Evolutionary conservation across 2,329 filamentous ascomycete genomes (phyloP), one percentile per base, ranked within the genome.

Genomic region (Eutypa lata): DNA sequence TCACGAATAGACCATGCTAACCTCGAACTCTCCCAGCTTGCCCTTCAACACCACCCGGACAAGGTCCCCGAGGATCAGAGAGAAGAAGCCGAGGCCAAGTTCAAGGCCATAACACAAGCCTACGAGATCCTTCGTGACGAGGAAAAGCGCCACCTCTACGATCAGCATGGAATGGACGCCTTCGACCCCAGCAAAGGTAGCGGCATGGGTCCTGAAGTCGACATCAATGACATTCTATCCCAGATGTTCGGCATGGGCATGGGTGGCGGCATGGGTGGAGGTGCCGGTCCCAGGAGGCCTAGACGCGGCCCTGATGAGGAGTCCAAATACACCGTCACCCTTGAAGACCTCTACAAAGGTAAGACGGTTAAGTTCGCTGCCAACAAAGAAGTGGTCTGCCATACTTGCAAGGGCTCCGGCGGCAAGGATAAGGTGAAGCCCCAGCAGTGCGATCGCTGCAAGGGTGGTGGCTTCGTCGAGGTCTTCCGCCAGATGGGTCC

Each of bases 91-190:
- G 94, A 97, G 71, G 80, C 86, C 67, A 91, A 87, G 68, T 99
- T 99, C 85, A 99, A 99, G 76, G 78, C 86, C 51, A 87, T 96
- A 53, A 92, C 89, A 55, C 88, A 95, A 75, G 94, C 94, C 63
- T 99, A 99, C 78, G 94, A 99, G 70, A 97, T 99, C 68, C 90
- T 99, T 52, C 88, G 85, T 74, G 93, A 99, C 79, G 93, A 97
- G 58, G 86, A 97, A 57, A 97, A 96, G 73, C 88, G 94, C 66
- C 82, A 89, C 52, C 75, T 95, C 57, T 99, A 99, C 77, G 94
- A 99, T 68, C 86, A 85, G 57, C 90, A 96, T 69, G 94, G 94
- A 75, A 97, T 97, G 92, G 84, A 89, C 43, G 94, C 93, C 54
- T 97, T 99, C 68, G 91, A 97, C 68, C 84, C 89, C 48, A 86